phyloP scores from a whole-genome alignment of 2,329 filamentous ascomycete genomes.

The Arthrobotrys entomopaga region DNA sequence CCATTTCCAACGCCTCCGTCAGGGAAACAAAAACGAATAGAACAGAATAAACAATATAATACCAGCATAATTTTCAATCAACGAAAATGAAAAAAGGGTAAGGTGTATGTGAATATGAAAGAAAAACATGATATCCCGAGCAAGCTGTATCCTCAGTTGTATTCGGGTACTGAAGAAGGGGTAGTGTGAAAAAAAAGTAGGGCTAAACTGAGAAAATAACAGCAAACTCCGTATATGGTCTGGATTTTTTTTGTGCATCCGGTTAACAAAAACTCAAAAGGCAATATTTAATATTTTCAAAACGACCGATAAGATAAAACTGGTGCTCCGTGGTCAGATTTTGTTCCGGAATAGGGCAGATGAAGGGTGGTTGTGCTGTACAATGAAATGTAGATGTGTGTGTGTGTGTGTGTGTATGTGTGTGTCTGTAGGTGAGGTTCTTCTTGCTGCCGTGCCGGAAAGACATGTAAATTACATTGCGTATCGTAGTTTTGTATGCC shows the following conservation, averaged over 20 bases:
- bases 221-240: conserved; percentile 1
- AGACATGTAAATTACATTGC: conserved; percentile 52
- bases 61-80: no score
- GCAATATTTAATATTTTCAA: background rate
- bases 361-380: conserved; percentile 5
- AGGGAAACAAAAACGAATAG: conserved; percentile 31
- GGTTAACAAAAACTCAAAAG: conserved; percentile 15
- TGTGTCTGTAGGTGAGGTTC: background rate
- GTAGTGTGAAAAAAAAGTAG: background rate
- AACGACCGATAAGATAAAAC: background rate
- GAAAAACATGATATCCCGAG: background rate
- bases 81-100: conserved; percentile 11
- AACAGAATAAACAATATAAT: background rate
- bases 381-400: conserved; percentile 3
- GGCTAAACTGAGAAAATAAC: conserved; percentile 1
- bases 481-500: conserved; percentile 28
- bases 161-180: background rate
- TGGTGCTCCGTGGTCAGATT: background rate
- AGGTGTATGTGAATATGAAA: background rate
- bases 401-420: background rate
- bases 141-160: background rate
- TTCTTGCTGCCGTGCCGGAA: background rate
- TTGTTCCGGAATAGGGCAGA: background rate
- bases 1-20: conserved; percentile 44
- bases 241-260: no score